phyloP scores from a whole-genome alignment of 148 eudicot species.

The Rhododendron kiyosumense region DNA sequence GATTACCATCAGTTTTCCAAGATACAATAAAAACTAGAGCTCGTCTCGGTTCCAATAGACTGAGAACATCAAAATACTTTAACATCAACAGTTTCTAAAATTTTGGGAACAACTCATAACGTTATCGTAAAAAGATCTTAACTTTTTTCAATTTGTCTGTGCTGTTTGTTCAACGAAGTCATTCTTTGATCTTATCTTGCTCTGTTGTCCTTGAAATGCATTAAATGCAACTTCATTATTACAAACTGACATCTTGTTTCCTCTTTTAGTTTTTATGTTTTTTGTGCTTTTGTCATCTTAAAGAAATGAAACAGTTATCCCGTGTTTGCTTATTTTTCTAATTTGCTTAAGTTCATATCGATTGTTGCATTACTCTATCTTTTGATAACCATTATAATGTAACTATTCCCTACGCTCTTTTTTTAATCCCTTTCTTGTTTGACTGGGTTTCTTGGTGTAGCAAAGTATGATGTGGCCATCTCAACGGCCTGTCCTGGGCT shows the following conservation, averaged over 20 bases:
- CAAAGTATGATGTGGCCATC: slow-evolving; percentile 84
- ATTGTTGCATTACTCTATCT: neutral
- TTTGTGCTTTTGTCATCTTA: neutral
- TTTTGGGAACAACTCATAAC: neutral
- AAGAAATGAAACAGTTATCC: neutral
- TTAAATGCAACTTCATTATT: neutral
- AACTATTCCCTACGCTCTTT: neutral
- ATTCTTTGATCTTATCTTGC: neutral
- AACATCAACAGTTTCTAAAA: neutral
- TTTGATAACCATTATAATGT: neutral
- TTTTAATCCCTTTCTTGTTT: neutral
- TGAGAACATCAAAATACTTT: neutral
- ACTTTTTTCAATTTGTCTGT: neutral
- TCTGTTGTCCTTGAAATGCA: neutral
- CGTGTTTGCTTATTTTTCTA: neutral
- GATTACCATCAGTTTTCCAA: neutral
- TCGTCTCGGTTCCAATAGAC: neutral
- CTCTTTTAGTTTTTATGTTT: neutral
- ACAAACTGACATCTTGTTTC: neutral
- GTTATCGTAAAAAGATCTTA: neutral
- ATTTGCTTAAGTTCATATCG: neutral
- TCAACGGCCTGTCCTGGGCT: slow-evolving; percentile 96
- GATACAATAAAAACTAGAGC: neutral
- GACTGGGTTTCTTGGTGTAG: slow-evolving; percentile 34
- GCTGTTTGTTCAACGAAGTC: neutral